Conservation (phyloP, 129 eudicot genomes). For the Tagetes patula region DNA sequence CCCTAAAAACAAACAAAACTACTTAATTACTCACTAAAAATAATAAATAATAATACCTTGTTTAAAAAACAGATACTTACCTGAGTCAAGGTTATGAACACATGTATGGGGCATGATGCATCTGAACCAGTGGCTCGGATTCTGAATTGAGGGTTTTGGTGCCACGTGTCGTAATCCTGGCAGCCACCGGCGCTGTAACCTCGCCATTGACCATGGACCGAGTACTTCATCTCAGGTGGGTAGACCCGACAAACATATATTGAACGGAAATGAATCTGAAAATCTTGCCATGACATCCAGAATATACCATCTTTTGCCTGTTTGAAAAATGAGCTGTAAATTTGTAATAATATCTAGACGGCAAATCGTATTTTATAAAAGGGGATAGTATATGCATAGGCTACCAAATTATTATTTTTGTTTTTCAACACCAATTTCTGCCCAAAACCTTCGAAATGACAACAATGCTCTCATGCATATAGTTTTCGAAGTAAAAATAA, state of each 20-base stretch:
- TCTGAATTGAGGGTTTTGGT: slow-evolving; percentile 92
- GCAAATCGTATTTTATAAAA: neutral
- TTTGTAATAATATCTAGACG: neutral
- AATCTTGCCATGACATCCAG: slow-evolving; percentile 99
- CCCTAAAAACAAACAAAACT: slow-evolving; percentile 46
- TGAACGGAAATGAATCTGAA: slow-evolving; percentile 92
- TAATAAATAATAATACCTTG: neutral
- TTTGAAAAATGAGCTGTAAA: slow-evolving; percentile 6
- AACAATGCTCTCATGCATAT: neutral
- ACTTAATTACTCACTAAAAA: neutral
- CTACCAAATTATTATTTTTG: neutral
- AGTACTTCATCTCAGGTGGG: slow-evolving; percentile 94
- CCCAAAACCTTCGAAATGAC: neutral
- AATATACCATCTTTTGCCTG: slow-evolving; percentile 97
- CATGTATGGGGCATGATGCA: slow-evolving; percentile 95
- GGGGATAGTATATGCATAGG: neutral
- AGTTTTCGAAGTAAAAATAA: neutral
- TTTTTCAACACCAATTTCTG: neutral
- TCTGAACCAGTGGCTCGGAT: slow-evolving; percentile 84
- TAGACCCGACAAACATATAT: slow-evolving; percentile 97
- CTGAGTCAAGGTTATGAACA: slow-evolving; percentile 97
- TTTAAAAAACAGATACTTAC: slow-evolving; percentile 33
- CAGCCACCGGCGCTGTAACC: slow-evolving; percentile 99
- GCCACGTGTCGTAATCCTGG: slow-evolving; percentile 97
- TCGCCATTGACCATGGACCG: slow-evolving; percentile 92